Conservation (phyloP, 179 eudicot genomes). For the Silene noctiflora region DNA sequence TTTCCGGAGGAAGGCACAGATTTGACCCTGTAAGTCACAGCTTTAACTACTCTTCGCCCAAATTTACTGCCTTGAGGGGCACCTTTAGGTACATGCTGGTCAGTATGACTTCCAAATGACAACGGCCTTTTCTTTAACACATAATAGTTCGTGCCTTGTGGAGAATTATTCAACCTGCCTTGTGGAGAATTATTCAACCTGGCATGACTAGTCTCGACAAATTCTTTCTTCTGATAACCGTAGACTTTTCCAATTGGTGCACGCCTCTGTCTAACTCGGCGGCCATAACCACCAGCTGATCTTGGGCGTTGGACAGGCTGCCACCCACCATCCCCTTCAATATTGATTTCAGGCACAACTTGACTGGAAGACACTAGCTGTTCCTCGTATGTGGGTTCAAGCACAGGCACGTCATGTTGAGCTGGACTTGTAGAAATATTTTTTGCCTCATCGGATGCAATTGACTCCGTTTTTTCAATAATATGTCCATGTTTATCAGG, state of each 20-base stretch:
- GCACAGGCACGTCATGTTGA: conserved; percentile 34
- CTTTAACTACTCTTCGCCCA: conserved; percentile 69
- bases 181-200: conserved; percentile 50
- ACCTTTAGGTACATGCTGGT: conserved; percentile 48
- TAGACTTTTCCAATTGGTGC: conserved; percentile 53
- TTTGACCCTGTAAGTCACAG: conserved; percentile 84
- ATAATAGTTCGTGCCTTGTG: conserved; percentile 60
- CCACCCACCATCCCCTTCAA: conserved; percentile 94
- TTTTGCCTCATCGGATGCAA: conserved; percentile 25
- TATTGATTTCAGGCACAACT: conserved; percentile 41
- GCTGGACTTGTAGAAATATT: conserved; percentile 18
- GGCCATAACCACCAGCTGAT: conserved; percentile 71
- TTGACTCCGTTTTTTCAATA: conserved; percentile 29
- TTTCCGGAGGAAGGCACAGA: conserved; percentile 58
- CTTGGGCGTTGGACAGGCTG: conserved; percentile 92
- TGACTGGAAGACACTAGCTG: conserved; percentile 33
- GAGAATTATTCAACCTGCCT: conserved; percentile 49
- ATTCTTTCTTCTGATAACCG: conserved; percentile 75
- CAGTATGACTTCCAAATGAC: conserved; percentile 58
- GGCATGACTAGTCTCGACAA: conserved; percentile 49
- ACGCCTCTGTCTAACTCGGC: conserved; percentile 63
- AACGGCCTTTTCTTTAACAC: conserved; percentile 59
- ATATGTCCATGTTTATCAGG: conserved; percentile 34
- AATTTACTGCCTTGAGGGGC: conserved; percentile 54
- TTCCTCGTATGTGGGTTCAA: conserved; percentile 35